Conservation (phyloP, 371 early-diverging fungal genomes). For the Enteropsectra breve region DNA sequence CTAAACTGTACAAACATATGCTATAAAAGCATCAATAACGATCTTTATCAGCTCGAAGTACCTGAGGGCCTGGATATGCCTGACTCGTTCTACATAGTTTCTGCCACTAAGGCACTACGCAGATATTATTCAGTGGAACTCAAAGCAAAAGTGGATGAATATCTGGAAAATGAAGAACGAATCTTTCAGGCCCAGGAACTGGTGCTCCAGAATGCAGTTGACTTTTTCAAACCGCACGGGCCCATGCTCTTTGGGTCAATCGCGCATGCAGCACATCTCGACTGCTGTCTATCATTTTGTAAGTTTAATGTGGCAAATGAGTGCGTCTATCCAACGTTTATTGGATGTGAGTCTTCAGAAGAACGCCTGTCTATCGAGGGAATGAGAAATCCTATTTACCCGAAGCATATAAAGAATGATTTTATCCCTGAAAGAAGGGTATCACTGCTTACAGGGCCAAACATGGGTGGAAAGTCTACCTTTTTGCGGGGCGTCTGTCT, state of each 20-base stretch:
- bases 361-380: slow-evolving; percentile 64
- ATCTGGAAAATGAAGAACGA: slow-evolving; percentile 73
- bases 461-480: slow-evolving; percentile 89
- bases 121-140: slow-evolving; percentile 74
- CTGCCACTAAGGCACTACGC: slow-evolving; percentile 64
- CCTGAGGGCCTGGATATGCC: slow-evolving; percentile 69
- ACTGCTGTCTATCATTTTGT: slow-evolving; percentile 73
- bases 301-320: slow-evolving; percentile 62
- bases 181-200: slow-evolving; percentile 57
- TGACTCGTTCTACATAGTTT: slow-evolving; percentile 66
- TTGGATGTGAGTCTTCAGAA: slow-evolving; percentile 55
- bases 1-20: slow-evolving; percentile 5
- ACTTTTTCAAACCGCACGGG: slow-evolving; percentile 16
- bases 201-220: slow-evolving; percentile 34
- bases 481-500: slow-evolving; percentile 68
- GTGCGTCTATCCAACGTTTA: slow-evolving; percentile 11
- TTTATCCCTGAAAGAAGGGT: slow-evolving; percentile 65
- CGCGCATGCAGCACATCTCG: slow-evolving; percentile 70
- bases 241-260: slow-evolving; percentile 65
- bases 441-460: slow-evolving; percentile 92
- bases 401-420: slow-evolving; percentile 78
- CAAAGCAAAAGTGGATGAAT: slow-evolving; percentile 64
- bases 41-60: slow-evolving; percentile 80
- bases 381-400: slow-evolving; percentile 47
- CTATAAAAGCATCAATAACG: slow-evolving; percentile 82